Evolutionary conservation across 768 basidiomycete genomes (phyloP).

Genomic region (Hypholoma sublateritium): DNA sequence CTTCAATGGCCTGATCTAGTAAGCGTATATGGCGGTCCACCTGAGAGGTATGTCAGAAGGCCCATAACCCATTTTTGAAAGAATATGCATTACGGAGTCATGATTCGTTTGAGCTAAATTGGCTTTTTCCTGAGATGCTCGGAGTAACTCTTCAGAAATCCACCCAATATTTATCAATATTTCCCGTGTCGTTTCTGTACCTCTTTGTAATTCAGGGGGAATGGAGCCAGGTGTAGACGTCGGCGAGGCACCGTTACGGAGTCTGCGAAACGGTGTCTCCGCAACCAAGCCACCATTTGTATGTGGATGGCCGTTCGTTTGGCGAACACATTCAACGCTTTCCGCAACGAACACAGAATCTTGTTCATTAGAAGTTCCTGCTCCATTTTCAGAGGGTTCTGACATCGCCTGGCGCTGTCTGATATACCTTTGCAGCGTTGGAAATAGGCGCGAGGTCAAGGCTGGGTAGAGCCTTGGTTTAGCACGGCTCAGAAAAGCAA

Average conservation of each 20-base stretch:
- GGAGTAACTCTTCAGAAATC: constrained; percentile 57
- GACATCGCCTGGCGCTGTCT: constrained; percentile 17
- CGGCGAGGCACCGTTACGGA: background rate
- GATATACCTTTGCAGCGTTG: constrained; percentile 49
- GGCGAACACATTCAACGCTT: background rate
- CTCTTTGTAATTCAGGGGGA: constrained; percentile 25
- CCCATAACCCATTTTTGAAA: too few relatives aligned
- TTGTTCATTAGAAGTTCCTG: background rate
- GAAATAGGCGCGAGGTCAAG: constrained; percentile 39
- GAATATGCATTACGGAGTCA: constrained; percentile 50
- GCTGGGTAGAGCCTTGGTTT: constrained; percentile 9
- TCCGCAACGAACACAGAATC: background rate
- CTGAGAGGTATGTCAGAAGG: constrained; percentile 35
- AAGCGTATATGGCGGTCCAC: constrained; percentile 79
- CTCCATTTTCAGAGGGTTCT: constrained; percentile 1
- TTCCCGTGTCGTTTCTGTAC: constrained; percentile 41
- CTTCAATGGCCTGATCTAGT: constrained; percentile 65
- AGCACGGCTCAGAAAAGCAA: background rate
- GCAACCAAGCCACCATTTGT: background rate
- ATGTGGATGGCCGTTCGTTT: background rate
- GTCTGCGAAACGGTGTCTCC: background rate
- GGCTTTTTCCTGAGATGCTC: constrained; percentile 75
- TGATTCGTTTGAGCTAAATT: constrained; percentile 70
- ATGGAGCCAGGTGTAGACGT: constrained; percentile 17
- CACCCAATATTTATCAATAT: constrained; percentile 59